Percentiles rank a stretch among this genome's conserved stretches.
phyloP scores from a whole-genome alignment of 176 grass and related monocot species.

The Oryza brachyantha region DNA sequence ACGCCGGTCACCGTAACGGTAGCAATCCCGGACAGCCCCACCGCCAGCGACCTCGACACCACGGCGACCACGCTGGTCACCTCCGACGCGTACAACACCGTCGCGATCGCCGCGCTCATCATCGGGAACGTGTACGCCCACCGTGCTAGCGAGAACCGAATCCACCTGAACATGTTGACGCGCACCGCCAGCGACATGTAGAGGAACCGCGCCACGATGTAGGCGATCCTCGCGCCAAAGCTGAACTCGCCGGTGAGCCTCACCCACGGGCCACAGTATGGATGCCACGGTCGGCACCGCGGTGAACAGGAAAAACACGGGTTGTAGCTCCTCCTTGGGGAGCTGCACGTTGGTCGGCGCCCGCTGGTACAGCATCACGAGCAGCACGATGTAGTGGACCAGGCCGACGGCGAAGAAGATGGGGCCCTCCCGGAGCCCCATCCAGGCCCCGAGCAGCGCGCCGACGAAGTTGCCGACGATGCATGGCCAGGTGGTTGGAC shows the following conservation, averaged over 20 bases:
- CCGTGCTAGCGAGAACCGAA: conserved; percentile 73
- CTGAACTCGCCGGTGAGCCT: conserved; percentile 53
- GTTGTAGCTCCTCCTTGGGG: conserved; percentile 61
- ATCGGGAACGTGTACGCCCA: conserved; percentile 91
- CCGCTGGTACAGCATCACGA: conserved; percentile 76
- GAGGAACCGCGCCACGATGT: conserved; percentile 71
- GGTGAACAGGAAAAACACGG: conserved; percentile 79
- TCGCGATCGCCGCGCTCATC: conserved; percentile 52
- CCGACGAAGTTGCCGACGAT: conserved; percentile 70
- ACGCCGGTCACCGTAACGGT: conserved; percentile 52
- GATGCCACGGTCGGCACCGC: conserved; percentile 56
- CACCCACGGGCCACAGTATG: conserved; percentile 51
- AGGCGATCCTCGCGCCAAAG: conserved; percentile 49
- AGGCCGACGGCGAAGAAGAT: conserved; percentile 60
- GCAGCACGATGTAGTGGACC: conserved; percentile 67
- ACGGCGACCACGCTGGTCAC: conserved; percentile 51
- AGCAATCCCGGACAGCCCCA: conserved; percentile 51
- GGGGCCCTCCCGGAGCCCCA: conserved; percentile 51
- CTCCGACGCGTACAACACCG: conserved; percentile 52
- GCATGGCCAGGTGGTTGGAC: conserved; percentile 64
- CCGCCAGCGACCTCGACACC: conserved; percentile 33
- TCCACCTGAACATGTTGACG: conserved; percentile 42
- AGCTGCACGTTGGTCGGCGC: conserved; percentile 52
- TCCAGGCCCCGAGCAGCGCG: conserved; percentile 39
- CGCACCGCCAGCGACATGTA: conserved; percentile 57